phyloP scores from a whole-genome alignment of 768 basidiomycete species.

The Naganishia vaughanmartiniae region DNA sequence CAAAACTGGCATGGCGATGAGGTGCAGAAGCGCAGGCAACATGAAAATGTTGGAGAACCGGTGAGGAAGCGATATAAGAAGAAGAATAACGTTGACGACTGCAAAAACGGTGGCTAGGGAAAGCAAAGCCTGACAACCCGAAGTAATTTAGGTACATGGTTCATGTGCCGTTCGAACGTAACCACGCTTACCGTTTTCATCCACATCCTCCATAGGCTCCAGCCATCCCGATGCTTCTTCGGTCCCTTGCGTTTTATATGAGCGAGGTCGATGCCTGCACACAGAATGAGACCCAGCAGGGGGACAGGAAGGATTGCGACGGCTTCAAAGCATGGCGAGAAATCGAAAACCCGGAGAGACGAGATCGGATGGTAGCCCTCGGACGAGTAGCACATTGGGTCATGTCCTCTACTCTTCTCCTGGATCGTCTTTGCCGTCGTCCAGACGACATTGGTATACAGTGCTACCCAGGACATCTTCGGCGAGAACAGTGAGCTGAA shows the following conservation, averaged over 20 bases:
- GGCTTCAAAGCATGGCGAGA: conserved; percentile 79
- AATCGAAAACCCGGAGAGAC: conserved; percentile 64
- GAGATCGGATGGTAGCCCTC: conserved; percentile 72
- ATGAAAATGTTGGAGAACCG: conserved; percentile 56
- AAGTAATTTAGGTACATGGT: conserved; percentile 3
- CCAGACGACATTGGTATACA: conserved; percentile 16
- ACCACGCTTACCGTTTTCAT: conserved; percentile 65
- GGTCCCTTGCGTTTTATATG: conserved; percentile 36
- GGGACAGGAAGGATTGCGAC: conserved; percentile 63
- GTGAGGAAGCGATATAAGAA: conserved; percentile 54
- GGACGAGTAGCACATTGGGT: conserved; percentile 21
- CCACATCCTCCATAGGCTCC: conserved; percentile 59
- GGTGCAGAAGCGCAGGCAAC: conserved; percentile 59
- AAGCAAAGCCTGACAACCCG: conserved; percentile 31
- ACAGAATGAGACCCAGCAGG: conserved; percentile 57
- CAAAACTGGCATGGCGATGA: conserved; percentile 58
- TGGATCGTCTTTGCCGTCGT: conserved; percentile 11
- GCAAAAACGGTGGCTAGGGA: conserved; percentile 52
- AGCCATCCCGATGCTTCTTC: conserved; percentile 54
- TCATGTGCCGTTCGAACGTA: conserved; percentile 12
- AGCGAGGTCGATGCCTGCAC: conserved; percentile 51
- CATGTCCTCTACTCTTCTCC: neutral
- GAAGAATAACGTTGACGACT: conserved; percentile 55
- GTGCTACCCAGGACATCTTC: neutral
- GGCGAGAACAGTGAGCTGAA: neutral